Evolutionary conservation across 73 alveolate species (phyloP), one percentile per base, ranked within the genome.

Genomic region (Paramecium octaurelia): DNA sequence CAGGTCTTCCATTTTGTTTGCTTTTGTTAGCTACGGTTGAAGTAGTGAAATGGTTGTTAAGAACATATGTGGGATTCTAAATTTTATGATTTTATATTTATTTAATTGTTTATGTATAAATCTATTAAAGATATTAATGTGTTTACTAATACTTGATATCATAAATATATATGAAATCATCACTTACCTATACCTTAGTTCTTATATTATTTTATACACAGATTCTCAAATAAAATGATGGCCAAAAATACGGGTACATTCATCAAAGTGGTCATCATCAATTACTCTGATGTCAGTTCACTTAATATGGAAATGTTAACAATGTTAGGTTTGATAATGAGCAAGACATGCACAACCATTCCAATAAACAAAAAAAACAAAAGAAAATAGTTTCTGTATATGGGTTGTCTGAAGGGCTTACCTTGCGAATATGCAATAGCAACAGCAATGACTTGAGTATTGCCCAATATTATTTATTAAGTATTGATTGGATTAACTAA

Each of bases 1-100:
- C 91, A 18, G 91, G 91, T 16, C 57, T 43, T 21, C 91, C 91
- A 21, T 80, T 80, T 43, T 80, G 91, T 46, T 44, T 80, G 11
- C 57, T 80, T 34, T 31, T 80, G 5, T 20, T 80, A 7, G 76
- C 24, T 11, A 80, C 57, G 14, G 91, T 43, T 11, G 91, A 80
- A 35, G 4, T 80, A 9, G 50, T 31, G 11, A 80, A 80, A 23
- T 80, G 43, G 46, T 43, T 43, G 10, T 16, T 80, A 44, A 80
- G 91, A 64, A 27, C 44, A 54, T 54, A 54, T 54, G 69, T 54
- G 0, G 31, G 29, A 54, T 54, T 54, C 4, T 54, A 18, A 54
- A 54, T 54, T n/a, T 54, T 54, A 54, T 54, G 69, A 54, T 54
- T 54, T 54, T 12, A 12, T 50, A 50, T 50, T 54, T 54, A 16